Conservation (phyloP, 2,329 filamentous ascomycete species). For the Paraconiothyrium brasiliense region DNA sequence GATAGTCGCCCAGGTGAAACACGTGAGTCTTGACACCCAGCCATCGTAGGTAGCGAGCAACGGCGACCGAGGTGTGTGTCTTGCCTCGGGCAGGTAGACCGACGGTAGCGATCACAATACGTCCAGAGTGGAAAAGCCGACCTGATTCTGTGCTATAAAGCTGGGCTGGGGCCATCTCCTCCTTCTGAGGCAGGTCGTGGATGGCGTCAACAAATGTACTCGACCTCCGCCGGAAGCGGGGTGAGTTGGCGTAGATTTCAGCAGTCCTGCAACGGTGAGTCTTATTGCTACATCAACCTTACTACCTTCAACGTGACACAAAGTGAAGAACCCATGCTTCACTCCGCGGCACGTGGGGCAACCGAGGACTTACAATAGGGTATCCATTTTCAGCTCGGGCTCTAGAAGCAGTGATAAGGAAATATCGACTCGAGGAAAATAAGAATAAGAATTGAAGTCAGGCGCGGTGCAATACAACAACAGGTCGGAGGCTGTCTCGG, state of each 20-base stretch:
- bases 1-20: slow-evolving; percentile 96
- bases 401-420: slow-evolving; percentile 19
- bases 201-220: slow-evolving; percentile 98
- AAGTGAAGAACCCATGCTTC: slow-evolving; percentile 12
- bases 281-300: not conserved
- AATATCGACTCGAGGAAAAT: slow-evolving; percentile 8
- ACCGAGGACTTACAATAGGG: slow-evolving; percentile 65
- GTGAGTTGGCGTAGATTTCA: slow-evolving; percentile 89
- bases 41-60: slow-evolving; percentile 95
- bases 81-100: slow-evolving; percentile 94
- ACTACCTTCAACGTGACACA: not conserved
- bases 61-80: slow-evolving; percentile 96
- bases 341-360: slow-evolving; percentile 28
- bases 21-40: slow-evolving; percentile 97
- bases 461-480: slow-evolving; percentile 12
- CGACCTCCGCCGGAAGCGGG: slow-evolving; percentile 88
- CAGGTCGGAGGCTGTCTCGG: slow-evolving; percentile 15
- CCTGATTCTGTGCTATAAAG: slow-evolving; percentile 98
- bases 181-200: slow-evolving; percentile 86
- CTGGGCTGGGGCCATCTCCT: slow-evolving; percentile 90
- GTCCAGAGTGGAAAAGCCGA: slow-evolving; percentile 93
- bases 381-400: slow-evolving; percentile 62
- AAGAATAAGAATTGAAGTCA: slow-evolving; percentile 14
- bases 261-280: slow-evolving; percentile 71
- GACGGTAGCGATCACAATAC: slow-evolving; percentile 97